Conservation (phyloP, 257 asterid genomes). For the Forsythia suspensa region DNA sequence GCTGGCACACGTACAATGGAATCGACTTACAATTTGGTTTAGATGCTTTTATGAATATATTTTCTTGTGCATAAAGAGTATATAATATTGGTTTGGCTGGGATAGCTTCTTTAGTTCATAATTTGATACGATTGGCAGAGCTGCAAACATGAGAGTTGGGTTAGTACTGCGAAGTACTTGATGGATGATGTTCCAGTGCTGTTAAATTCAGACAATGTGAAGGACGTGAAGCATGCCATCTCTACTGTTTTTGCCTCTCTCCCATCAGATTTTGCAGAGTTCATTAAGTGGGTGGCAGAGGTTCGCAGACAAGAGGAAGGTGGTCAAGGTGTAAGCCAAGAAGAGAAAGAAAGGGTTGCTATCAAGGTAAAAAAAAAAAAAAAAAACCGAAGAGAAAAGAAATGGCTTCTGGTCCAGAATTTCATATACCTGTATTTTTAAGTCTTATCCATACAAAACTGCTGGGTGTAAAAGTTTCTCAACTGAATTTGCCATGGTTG, state of each 20-base stretch:
- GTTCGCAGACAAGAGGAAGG: slow-evolving; percentile 79
- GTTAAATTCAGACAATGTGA: slow-evolving; percentile 48
- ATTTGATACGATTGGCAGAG: slow-evolving; percentile 52
- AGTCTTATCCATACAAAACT: not conserved
- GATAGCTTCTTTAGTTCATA: not conserved
- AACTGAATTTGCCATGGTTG: slow-evolving; percentile 9
- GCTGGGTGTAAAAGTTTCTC: slow-evolving; percentile 6
- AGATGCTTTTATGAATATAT: not conserved
- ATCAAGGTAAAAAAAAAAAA: slow-evolving; percentile 55
- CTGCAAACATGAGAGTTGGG: slow-evolving; percentile 97
- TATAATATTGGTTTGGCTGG: not conserved
- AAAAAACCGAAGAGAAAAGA: not conserved
- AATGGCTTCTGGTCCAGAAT: slow-evolving; percentile 12
- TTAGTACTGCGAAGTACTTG: slow-evolving; percentile 70
- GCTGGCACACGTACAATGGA: too few species aligned
- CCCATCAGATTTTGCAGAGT: slow-evolving; percentile 77
- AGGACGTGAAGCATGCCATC: slow-evolving; percentile 64
- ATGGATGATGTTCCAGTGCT: slow-evolving; percentile 82
- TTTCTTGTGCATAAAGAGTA: not conserved
- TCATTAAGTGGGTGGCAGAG: slow-evolving; percentile 94
- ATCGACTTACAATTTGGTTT: not conserved
- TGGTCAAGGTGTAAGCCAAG: slow-evolving; percentile 63
- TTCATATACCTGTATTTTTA: slow-evolving; percentile 7
- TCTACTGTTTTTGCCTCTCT: slow-evolving; percentile 58
- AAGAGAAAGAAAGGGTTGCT: slow-evolving; percentile 81